Evolutionary conservation across 2,329 filamentous ascomycete species (phyloP).

Genomic region (Ophiostoma sp.): DNA sequence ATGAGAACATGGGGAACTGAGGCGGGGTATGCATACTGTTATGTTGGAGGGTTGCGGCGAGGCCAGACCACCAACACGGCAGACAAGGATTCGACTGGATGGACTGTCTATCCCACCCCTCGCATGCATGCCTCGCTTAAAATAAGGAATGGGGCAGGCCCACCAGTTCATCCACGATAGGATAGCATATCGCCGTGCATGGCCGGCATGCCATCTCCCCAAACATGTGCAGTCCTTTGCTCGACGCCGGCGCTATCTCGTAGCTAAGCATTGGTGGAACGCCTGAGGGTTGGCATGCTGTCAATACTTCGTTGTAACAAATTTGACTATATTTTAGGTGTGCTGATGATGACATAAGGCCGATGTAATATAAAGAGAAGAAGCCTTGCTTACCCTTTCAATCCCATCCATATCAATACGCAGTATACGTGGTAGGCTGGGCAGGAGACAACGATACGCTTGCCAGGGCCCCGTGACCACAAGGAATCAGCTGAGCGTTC

Average conservation of each 20-base stretch:
- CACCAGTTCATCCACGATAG: neutral
- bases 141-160: neutral
- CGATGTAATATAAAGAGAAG: no score
- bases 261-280: neutral
- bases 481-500: neutral
- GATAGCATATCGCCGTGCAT: neutral
- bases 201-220: neutral
- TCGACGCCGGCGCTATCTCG: neutral
- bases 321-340: no score
- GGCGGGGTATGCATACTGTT: neutral
- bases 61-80: neutral
- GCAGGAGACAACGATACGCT: neutral
- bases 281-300: neutral
- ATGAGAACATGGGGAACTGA: conserved; percentile 1
- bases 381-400: no score
- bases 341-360: no score
- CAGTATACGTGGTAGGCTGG: neutral
- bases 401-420: no score
- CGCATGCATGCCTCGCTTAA: neutral
- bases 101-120: neutral
- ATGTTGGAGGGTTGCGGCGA: conserved; percentile 2
- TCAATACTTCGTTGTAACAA: neutral
- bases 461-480: neutral
- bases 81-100: neutral
- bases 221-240: neutral